A percentile compares a stretch with the other conserved stretches of the same genome.
Conservation (phyloP, 768 basidiomycete species). For the Dictyophora rubrovolvata region DNA sequence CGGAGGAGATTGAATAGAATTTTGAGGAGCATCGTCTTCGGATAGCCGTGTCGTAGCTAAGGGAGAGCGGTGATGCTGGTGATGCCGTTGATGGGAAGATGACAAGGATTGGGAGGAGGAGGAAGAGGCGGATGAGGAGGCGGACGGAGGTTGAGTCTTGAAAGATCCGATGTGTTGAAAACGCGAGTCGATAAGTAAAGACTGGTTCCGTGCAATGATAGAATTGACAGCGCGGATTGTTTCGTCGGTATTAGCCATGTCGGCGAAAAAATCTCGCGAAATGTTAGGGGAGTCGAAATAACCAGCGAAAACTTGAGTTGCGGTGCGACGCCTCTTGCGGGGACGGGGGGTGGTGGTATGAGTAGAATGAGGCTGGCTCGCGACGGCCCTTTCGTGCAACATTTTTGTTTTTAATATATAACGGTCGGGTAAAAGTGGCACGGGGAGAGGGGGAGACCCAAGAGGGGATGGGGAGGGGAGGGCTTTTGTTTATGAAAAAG, state of each 20-base stretch:
- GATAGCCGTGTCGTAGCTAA: background rate
- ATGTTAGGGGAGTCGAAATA: constrained; percentile 53
- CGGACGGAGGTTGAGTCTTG: background rate
- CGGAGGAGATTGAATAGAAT: background rate
- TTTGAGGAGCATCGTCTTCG: background rate
- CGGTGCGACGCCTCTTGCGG: constrained; percentile 44
- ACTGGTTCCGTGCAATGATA: background rate
- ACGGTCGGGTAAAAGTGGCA: background rate
- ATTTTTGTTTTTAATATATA: background rate
- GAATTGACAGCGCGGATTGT: background rate
- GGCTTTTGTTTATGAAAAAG: constrained; percentile 1
- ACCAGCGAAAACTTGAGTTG: constrained; percentile 68
- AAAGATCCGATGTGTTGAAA: background rate
- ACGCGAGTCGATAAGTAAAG: background rate
- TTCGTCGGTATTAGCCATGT: constrained; percentile 26
- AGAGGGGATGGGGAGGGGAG: constrained; percentile 4
- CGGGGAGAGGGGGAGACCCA: constrained; percentile 2
- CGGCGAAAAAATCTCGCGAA: constrained; percentile 66
- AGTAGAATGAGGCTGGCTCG: constrained; percentile 10
- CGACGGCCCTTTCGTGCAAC: background rate
- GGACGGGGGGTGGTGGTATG: constrained; percentile 9
- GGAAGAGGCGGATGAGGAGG: background rate
- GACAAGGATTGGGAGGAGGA: background rate
- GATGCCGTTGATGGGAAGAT: too few species aligned
- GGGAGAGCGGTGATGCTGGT: background rate